These are phyloP conservation scores for Mucor circinelloides DNA, from an alignment of 371 early-diverging fungal species.

Conservation along the genomic window DNA sequence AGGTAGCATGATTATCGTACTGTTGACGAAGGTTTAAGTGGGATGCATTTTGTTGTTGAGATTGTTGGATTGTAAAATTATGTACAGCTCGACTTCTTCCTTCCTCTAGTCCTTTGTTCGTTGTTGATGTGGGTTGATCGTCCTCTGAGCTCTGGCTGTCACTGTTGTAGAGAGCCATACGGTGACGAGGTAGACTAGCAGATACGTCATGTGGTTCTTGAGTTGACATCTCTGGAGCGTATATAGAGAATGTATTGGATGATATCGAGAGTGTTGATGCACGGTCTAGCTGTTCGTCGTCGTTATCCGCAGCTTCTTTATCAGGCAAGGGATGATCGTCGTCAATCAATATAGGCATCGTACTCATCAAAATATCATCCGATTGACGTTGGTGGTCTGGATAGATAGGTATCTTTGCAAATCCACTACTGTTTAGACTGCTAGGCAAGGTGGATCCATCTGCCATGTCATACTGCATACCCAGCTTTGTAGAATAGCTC, in stretches of 20 bases:
- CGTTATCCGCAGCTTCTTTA: background rate
- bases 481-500: background rate
- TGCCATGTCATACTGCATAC: background rate
- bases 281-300: slow-evolving; percentile 6
- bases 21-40: slow-evolving; percentile 8
- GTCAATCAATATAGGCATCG: background rate
- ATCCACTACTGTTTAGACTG: slow-evolving; percentile 26
- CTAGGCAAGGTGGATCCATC: slow-evolving; percentile 15
- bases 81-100: slow-evolving; percentile 23
- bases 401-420: slow-evolving; percentile 22
- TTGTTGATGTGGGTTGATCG: background rate
- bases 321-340: background rate
- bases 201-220: background rate
- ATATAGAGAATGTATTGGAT: slow-evolving; percentile 23
- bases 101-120: slow-evolving; percentile 3
- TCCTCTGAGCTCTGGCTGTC: background rate
- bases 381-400: background rate
- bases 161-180: background rate
- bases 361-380: background rate
- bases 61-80: slow-evolving; percentile 6
- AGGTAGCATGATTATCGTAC: background rate
- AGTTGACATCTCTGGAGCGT: background rate
- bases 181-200: slow-evolving; percentile 6
- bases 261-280: slow-evolving; percentile 21
- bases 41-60: background rate